A percentile compares a stretch with the other conserved stretches of the same genome.
These are phyloP conservation scores for Lepidopterella palustris DNA, from an alignment of 495 filamentous ascomycete genomes.

Conservation along the genomic window DNA sequence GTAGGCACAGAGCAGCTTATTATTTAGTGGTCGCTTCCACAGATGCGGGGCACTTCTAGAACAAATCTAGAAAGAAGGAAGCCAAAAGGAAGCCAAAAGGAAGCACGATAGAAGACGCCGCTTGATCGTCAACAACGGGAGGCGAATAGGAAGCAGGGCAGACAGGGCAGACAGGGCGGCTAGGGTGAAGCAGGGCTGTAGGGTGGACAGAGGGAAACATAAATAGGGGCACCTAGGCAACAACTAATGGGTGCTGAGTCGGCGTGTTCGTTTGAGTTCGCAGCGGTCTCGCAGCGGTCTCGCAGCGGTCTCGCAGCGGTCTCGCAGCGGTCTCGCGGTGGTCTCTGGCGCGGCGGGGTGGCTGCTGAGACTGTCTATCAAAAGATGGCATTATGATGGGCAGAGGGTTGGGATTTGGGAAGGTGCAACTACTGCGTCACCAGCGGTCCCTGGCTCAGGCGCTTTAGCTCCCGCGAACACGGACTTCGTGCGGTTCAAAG, in stretches of 20 bases:
- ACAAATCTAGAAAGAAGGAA: conserved; percentile 5
- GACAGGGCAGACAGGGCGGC: neutral
- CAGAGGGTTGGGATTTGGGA: too few relatives aligned
- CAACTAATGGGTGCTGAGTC: too few relatives aligned
- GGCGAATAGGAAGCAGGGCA: too few relatives aligned
- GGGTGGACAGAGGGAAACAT: neutral
- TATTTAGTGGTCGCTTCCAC: conserved; percentile 1
- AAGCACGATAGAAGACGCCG: neutral
- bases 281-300: too few relatives aligned
- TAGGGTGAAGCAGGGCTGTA: neutral
- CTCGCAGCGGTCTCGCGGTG: too few relatives aligned
- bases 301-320: too few relatives aligned
- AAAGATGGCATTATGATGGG: neutral
- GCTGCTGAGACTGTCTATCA: neutral
- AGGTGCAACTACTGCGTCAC: neutral
- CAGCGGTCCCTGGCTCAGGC: neutral
- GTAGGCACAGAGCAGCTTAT: neutral
- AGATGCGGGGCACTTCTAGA: conserved; percentile 3
- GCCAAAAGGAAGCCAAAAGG: neutral
- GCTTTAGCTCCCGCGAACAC: conserved; percentile 19
- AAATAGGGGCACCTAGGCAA: too few relatives aligned
- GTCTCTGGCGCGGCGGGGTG: neutral
- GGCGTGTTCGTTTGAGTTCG: too few relatives aligned
- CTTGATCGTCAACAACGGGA: neutral
- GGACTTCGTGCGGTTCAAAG: conserved; percentile 12